Base-by-base conservation (phyloP, 108 stramenopile species). In the Epithemia pelagica region DNA sequence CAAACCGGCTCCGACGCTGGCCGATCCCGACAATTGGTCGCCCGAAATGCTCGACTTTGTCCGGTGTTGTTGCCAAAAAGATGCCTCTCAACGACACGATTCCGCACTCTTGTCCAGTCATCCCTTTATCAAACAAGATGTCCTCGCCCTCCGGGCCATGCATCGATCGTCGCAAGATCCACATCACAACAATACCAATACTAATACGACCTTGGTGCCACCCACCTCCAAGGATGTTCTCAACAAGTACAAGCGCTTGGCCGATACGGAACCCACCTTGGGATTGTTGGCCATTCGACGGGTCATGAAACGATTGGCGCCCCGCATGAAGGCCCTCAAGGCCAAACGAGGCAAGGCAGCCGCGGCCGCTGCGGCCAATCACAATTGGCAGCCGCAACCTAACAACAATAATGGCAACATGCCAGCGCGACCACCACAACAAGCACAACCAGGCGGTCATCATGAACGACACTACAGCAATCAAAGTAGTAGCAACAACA, bases 41-140 rank as follows among this genome's bases (percentile, higher is more conserved):
- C 90, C 90, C 1, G 93, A 90, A 67, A 94, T 94, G 93, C 61
- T 94, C 62, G 93, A 94, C 65, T 94, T 94, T 68, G 84, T 94
- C 61, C 78, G 86, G 8, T 85, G 83, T 61, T 94, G 93, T 61
- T 91, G 89, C 72, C 86, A 89, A 64, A 94, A 94, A 63, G 89
- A 94, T 73, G 78, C 90, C 2, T 82, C 69, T 70, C 88, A 94
- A 61, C 75, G 93, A 32, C 81, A 83, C 56, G 93, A 94, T 72
- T 91, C 90, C 25, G 86, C 89, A 1, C 61, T 83, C 10, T 59
- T 94, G 59, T 71, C 79, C 22, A 77, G 81, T 32, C 90, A 89
- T 72, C 86, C 89, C 33, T 94, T 94, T 71, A 77, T 94, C 2
- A 85, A 81, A 53, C 86, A 85, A 71, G 93, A 94, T 60, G 87